Evolutionary conservation across 176 grass and related monocot genomes (phyloP), one percentile per base, ranked within the genome.

Genomic region (Oryza punctata): DNA sequence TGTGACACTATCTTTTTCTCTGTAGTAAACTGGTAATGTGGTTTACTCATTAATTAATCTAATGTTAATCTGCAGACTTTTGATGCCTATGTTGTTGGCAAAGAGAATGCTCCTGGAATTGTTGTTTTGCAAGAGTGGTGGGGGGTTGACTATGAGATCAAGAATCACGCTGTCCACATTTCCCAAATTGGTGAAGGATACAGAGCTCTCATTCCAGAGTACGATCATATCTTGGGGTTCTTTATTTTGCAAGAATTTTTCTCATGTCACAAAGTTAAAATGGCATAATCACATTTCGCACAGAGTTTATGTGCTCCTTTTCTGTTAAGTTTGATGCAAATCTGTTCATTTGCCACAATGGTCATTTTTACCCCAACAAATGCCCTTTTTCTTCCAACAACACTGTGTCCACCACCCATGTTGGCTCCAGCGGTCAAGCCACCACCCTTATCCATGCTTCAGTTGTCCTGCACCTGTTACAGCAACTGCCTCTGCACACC

Each of bases 121-220:
- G 93, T 98, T 15, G 96, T 98, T 63, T 73, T 98, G 89, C 96
- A 98, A 74, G 93, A 98, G 84, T 95, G 93, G 96, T 98, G 96
- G 96, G 96, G 96, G 18, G 91, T 98, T 85, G 96, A 98, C 33
- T 95, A 92, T 72, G 93, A 98, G 91, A 81, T 98, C 27, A 98
- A 98, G 85, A 98, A 98, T 50, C 96, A 98, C 85, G 96, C 91
- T 35, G 63, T 78, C 13, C 80, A 95, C 65, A 98, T 98, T 87
- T 90, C 96, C 46, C 79, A 98, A n/a, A 76, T 98, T 24, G 91
- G 88, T 78, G 91, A 89, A 74, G 96, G 96, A 76, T 98, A 95
- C 43, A 93, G 92, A 90, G 93, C 93, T 67, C 89, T 98, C 18
- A 98, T 98, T 79, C 96, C 93, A 79, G 96, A 98, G 93, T 95